phyloP scores from a whole-genome alignment of 2,329 filamentous ascomycete genomes.

The Diplodia mutila region DNA sequence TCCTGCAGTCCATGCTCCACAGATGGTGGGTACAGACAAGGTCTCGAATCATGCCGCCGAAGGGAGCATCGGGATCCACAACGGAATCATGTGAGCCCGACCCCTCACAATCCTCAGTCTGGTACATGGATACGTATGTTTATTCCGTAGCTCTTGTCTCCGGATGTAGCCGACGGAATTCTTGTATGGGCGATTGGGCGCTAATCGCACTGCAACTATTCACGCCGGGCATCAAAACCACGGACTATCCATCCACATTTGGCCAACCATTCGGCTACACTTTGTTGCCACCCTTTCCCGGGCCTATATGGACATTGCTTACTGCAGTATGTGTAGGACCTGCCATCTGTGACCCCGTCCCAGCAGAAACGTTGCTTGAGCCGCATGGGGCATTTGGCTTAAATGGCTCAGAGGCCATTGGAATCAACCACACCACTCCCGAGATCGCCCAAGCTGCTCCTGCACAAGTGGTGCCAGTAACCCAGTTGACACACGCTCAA shows the following conservation, averaged over 20 bases:
- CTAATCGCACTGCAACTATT: no score
- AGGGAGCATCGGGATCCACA: background rate
- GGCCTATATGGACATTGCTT: background rate
- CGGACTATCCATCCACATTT: background rate
- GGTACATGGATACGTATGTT: background rate
- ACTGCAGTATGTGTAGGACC: background rate
- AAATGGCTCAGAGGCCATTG: background rate
- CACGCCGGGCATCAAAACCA: background rate
- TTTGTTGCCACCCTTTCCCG: slow-evolving; percentile 7
- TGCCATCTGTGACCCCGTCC: background rate
- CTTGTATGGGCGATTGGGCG: no score
- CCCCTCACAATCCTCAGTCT: background rate
- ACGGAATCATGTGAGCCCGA: no score
- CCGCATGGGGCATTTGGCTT: background rate
- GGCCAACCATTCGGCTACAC: background rate
- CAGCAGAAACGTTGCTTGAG: background rate
- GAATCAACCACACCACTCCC: background rate
- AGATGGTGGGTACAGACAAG: background rate
- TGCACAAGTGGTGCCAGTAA: background rate
- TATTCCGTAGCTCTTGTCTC: background rate
- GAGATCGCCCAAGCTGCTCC: background rate
- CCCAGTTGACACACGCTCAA: background rate
- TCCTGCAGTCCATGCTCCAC: background rate
- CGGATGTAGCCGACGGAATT: background rate
- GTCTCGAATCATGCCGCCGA: background rate